Base-by-base conservation (phyloP, 768 basidiomycete genomes). In the Tylopilus sp. region DNA sequence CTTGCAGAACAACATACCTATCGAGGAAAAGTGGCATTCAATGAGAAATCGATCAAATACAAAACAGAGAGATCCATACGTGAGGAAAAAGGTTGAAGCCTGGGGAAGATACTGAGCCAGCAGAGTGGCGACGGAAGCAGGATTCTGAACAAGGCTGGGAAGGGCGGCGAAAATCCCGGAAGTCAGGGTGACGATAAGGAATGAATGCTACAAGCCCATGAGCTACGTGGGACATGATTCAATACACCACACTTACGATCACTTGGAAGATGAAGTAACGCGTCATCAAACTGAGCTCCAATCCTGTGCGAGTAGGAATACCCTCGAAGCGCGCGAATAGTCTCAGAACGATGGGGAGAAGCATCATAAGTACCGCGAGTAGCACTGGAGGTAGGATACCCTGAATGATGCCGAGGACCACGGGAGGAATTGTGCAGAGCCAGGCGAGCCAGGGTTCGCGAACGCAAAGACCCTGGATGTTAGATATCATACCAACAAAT, bases 221-320 rank as follows among this genome's bases (percentile, higher is more conserved):
- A 0, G 40, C 13, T 49, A 23, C 61, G 18, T 17, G 25, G 44
- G 3, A 33, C 9, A 4, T 0, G 13, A n/a, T 9, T 46, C 12
- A 3, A 41, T 13, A 23, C 11, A 3, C 10, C 21, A 40, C 4
- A 81, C 91, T 57, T 70, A 95, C 91, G 47, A 97, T 72, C 44
- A 95, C 89, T 73, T 89, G 87, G 78, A 97, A 97, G 56, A 91
- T 73, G 73, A 95, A 95, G 72, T 78, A 98, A 20, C 97, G 77
- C 1, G 83, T 85, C 95, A 98, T 97, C 63, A 99, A 70, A 46
- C 86, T 89, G 5, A 97, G 78, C 60, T 99, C 95, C 38, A 98
- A 71, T 1, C 83, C 86, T 0, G 85, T 89, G 30, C 78, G 77
- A 57, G 88, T 85, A 0, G 95, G 94, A 18, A 93, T 91, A 18